Conservation (phyloP, 176 grass and related monocot genomes). For the Poa pratensis region DNA sequence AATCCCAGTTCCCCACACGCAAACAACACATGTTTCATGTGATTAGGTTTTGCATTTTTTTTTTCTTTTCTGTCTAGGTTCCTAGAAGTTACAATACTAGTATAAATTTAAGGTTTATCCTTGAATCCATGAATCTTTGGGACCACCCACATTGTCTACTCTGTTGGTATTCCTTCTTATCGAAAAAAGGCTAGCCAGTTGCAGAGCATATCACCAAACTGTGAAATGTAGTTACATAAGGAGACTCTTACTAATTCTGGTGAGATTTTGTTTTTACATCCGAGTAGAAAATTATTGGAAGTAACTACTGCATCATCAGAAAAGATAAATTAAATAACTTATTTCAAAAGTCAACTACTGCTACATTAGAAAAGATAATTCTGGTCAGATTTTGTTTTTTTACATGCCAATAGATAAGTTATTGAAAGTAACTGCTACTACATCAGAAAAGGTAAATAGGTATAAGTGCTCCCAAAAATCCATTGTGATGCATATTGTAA, state of each 20-base stretch:
- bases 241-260: neutral
- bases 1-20: neutral
- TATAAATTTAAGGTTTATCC: neutral
- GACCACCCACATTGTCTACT: neutral
- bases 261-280: too few relatives aligned
- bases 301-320: neutral
- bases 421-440: neutral
- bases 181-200: neutral
- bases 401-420: neutral
- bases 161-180: neutral
- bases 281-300: too few relatives aligned
- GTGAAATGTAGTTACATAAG: neutral
- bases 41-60: neutral
- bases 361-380: neutral
- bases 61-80: neutral
- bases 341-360: neutral
- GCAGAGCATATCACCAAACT: neutral
- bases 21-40: neutral
- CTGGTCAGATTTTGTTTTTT: too few relatives aligned
- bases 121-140: neutral
- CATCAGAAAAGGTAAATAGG: neutral
- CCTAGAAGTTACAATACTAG: too few relatives aligned
- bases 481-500: neutral
- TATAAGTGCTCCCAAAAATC: neutral
- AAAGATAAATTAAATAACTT: neutral